phyloP scores from a whole-genome alignment of 2,329 filamentous ascomycete species.

The Aspergillus sergii region DNA sequence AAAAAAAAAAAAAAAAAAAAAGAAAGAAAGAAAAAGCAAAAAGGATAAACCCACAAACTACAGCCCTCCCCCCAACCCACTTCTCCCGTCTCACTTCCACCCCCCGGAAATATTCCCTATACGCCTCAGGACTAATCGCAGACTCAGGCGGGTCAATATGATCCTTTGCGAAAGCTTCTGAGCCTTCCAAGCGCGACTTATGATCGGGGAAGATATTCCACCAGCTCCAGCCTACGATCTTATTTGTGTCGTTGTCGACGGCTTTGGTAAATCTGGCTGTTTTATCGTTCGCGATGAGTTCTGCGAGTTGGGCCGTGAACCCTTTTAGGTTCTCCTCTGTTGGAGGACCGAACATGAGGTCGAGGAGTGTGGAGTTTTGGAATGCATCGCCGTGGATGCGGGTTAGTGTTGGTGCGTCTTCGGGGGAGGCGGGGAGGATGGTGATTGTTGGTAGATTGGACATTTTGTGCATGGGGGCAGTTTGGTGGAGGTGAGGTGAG shows the following conservation, averaged over 20 bases:
- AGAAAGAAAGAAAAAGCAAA: neutral
- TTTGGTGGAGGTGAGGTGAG: too few species aligned
- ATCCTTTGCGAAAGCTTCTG: neutral
- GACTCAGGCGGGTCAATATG: neutral
- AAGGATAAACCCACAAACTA: neutral
- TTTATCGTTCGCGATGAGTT: neutral
- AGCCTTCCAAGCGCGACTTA: neutral
- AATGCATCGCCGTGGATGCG: conserved; percentile 1
- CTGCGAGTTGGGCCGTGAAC: neutral
- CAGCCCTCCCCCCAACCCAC: neutral
- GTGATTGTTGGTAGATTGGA: neutral
- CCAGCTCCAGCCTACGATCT: neutral
- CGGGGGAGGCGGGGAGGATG: neutral
- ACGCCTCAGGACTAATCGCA: neutral
- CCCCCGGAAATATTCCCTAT: neutral
- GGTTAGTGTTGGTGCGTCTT: neutral
- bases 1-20: neutral
- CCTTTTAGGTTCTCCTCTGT: neutral
- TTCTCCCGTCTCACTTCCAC: neutral
- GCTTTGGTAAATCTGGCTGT: neutral
- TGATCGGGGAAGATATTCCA: neutral
- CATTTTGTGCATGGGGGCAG: neutral
- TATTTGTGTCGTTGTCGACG: neutral
- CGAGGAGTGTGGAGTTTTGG: neutral
- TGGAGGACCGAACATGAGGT: neutral